Evolutionary conservation across 345 rosid species (phyloP).

Genomic region (Turritis glabra): DNA sequence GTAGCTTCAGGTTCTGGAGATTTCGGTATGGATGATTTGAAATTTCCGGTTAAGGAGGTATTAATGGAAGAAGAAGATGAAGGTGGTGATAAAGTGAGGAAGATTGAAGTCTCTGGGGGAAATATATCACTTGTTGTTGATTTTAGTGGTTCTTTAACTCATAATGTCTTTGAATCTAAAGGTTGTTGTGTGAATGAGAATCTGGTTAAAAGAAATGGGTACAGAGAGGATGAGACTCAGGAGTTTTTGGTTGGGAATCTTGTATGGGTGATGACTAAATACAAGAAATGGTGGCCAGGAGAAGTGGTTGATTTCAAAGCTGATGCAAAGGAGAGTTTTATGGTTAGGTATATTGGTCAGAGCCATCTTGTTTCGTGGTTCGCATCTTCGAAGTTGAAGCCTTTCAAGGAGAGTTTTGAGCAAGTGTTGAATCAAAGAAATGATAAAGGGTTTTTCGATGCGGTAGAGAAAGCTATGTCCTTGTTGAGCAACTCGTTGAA

Average conservation of each 20-base stretch:
- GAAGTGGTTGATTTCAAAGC: constrained; percentile 51
- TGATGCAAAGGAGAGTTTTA: constrained; percentile 39
- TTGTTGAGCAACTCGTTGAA: constrained; percentile 60
- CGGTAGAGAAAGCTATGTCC: constrained; percentile 65
- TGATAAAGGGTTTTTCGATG: constrained; percentile 52
- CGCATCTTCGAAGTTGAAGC: constrained; percentile 57
- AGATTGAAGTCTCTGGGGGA: constrained; percentile 54
- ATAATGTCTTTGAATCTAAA: constrained; percentile 23
- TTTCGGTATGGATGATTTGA: constrained; percentile 20
- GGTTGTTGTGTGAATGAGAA: constrained; percentile 20
- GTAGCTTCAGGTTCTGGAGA: constrained; percentile 27
- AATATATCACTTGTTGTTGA: constrained; percentile 73
- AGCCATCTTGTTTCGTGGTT: constrained; percentile 54
- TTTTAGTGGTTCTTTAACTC: constrained; percentile 45
- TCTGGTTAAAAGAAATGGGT: constrained; percentile 28
- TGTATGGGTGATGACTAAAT: constrained; percentile 73
- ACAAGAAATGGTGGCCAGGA: constrained; percentile 88
- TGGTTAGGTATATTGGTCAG: constrained; percentile 57
- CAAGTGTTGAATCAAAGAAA: constrained; percentile 44
- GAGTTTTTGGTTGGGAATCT: constrained; percentile 61
- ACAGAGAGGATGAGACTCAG: constrained; percentile 26
- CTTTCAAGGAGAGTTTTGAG: constrained; percentile 62
- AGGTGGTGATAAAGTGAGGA: constrained; percentile 42
- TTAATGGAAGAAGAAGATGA: constrained; percentile 39
- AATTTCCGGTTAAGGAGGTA: constrained; percentile 26